Evolutionary conservation across 2,329 filamentous ascomycete genomes (phyloP).

Genomic region (Sporothrix brasiliensis): DNA sequence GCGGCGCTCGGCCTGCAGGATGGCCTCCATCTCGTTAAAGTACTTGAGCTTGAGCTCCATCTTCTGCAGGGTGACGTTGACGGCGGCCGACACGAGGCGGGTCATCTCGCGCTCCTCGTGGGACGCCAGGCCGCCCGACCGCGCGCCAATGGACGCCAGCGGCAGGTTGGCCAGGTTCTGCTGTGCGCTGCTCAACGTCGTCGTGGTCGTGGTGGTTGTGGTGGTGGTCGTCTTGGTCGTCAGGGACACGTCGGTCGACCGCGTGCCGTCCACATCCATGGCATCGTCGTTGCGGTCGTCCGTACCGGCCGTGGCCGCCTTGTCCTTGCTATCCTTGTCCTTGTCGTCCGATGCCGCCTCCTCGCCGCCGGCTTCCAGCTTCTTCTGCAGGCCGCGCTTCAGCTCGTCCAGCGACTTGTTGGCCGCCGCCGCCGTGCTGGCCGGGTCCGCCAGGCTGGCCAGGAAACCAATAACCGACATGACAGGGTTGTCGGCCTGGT

Average conservation of each 20-base stretch:
- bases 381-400: constrained; percentile 74
- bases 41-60: constrained; percentile 94
- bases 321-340: constrained; percentile 58
- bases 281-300: constrained; percentile 62
- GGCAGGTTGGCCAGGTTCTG: constrained; percentile 70
- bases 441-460: constrained; percentile 85
- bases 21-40: constrained; percentile 93
- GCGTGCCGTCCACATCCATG: constrained; percentile 64
- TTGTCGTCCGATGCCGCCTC: constrained; percentile 44
- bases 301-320: constrained; percentile 48
- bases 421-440: constrained; percentile 86
- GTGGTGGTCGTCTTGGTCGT: constrained; percentile 52
- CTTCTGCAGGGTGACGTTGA: constrained; percentile 94
- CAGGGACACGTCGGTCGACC: constrained; percentile 52
- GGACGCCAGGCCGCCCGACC: constrained; percentile 84
- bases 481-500: constrained; percentile 90
- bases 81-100: constrained; percentile 84
- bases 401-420: constrained; percentile 86
- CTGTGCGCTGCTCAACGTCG: constrained; percentile 57
- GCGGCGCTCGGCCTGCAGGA: constrained; percentile 86
- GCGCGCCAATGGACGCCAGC: constrained; percentile 81
- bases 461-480: constrained; percentile 96
- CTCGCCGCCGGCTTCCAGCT: constrained; percentile 63
- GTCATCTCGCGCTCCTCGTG: constrained; percentile 98
- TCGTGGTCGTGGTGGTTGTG: constrained; percentile 57